Base-by-base conservation (phyloP, 169 alveolate genomes). In the Babesia gibsoni region DNA sequence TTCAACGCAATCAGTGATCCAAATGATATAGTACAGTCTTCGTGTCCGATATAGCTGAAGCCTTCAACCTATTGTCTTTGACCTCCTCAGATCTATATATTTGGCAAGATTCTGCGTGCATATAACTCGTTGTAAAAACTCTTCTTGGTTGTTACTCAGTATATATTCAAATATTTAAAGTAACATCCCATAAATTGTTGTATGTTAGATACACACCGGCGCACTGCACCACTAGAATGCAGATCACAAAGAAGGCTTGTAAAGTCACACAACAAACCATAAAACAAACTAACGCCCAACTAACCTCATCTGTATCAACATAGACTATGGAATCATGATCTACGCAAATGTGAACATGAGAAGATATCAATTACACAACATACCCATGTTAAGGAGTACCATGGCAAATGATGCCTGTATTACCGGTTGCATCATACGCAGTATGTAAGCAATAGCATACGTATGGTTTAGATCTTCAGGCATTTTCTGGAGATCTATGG, bases 311-410 rank as follows among this genome's bases (percentile, higher is more conserved):
- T 9, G 84, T 52, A 64, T 75, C 84, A 22, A 75, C 50, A 41
- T 58, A 66, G 5, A 66, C 37, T 5, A 66, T 52, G n/a, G 80
- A 39, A 29, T 75, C 80, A 23, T 65, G 65, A 43, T 75, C 84
- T 75, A 67, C 10, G 30, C 45, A 22, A 10, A 48, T 23, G 39
- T 45, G 22, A 45, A 22, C 23, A 45, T 58, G 25, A 25, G 42
- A 32, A 22, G 27, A 27, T 16, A 33, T 22, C n/a, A n/a, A n/a
- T n/a, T n/a, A n/a, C n/a, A 10, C n/a, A 12, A 18, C 70, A 3
- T 61, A 75, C 84, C 84, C 72, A 75, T 48, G 79, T 75, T 53
- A 22, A 64, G 78, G 5, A 75, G 64, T 6, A 30, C 73, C 52
- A 75, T 35, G 46, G 27, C 80, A 27, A 65, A 66, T 14, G 49